Evolutionary conservation across 2,329 filamentous ascomycete genomes (phyloP), one percentile per base, ranked within the genome.

Genomic region (Fusarium caatingaense): DNA sequence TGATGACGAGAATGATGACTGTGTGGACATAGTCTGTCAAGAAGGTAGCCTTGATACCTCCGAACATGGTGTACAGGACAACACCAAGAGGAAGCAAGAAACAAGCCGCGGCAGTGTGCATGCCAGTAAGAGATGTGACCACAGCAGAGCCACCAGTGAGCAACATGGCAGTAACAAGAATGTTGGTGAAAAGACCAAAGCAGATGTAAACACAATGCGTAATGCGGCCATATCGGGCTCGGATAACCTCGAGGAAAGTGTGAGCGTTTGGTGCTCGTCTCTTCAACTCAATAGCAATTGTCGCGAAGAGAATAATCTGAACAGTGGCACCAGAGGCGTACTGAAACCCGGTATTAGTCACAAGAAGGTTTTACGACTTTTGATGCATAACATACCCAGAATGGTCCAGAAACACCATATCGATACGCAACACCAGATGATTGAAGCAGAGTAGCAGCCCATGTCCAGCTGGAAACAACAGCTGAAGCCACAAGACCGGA

Each of bases 401-500:
- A 86, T 12, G 83, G 82, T 16, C 88, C 89, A 0, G 87, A 85
- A 41, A 92, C 85, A 15, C 90, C 92, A 76, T 95, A 95, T 67
- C 88, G 85, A 79, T 97, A 97, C 66, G 92, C 93, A 20, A 97
- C 92, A n/a, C 90, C 88, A 1, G 92, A 91, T 3, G 89, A 92
- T 76, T 96, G 93, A 4, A 96, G 84, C 3, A 95, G 83, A 0
- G 93, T 96, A 23, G 93, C 93, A 1, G 93, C 93, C 93, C 93
- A 97, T 0, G 94, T 97, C 94, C 94, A 97, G 8, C 91, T 94
- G 18, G 92, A 94, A 6, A 97, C 93, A n/a, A 97, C 94, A 18
- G 93, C 94, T 8, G 93, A 92, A 13, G 93, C 92, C 1, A 97
- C 93, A 16, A 97, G 85, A 45, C 94, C 94, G 11, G 93, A 94